These are phyloP conservation scores for Agrocybe chaxingu DNA, from an alignment of 768 basidiomycete genomes.

Conservation along the genomic window DNA sequence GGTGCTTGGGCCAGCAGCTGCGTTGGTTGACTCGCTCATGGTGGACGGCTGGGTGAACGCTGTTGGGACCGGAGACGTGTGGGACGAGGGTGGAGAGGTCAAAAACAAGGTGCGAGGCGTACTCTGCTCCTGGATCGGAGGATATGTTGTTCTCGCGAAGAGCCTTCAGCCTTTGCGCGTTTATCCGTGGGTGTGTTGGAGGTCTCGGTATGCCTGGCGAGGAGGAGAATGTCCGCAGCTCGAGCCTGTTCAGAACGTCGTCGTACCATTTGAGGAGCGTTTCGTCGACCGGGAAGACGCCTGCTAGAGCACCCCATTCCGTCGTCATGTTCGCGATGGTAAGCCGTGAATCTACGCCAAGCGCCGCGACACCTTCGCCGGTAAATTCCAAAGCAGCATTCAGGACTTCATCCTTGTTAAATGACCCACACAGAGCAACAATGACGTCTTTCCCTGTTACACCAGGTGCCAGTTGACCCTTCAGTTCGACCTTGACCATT, in stretches of 20 bases:
- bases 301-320: slow-evolving; percentile 97
- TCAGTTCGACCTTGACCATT: slow-evolving; percentile 92
- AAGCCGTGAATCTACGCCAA: slow-evolving; percentile 88
- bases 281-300: slow-evolving; percentile 91
- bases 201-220: slow-evolving; percentile 59
- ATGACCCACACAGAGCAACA: slow-evolving; percentile 91
- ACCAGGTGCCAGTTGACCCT: slow-evolving; percentile 76
- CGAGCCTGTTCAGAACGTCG: slow-evolving; percentile 62
- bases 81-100: slow-evolving; percentile 94
- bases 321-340: slow-evolving; percentile 99
- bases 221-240: slow-evolving; percentile 72
- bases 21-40: slow-evolving; percentile 14
- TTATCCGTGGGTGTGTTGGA: slow-evolving; percentile 85
- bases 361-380: slow-evolving; percentile 76
- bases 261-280: slow-evolving; percentile 87
- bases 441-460: slow-evolving; percentile 99
- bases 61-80: slow-evolving; percentile 83
- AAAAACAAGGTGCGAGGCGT: slow-evolving; percentile 85
- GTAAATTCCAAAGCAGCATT: slow-evolving; percentile 97
- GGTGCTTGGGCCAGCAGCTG: slow-evolving; percentile 16
- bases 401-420: slow-evolving; percentile 95
- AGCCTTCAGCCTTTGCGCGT: slow-evolving; percentile 62
- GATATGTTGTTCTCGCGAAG: slow-evolving; percentile 50
- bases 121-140: slow-evolving; percentile 78
- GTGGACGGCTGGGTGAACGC: not conserved